These are phyloP conservation scores for Hypoxylon sp. DNA, from an alignment of 2,329 filamentous ascomycete genomes.

Conservation along the genomic window DNA sequence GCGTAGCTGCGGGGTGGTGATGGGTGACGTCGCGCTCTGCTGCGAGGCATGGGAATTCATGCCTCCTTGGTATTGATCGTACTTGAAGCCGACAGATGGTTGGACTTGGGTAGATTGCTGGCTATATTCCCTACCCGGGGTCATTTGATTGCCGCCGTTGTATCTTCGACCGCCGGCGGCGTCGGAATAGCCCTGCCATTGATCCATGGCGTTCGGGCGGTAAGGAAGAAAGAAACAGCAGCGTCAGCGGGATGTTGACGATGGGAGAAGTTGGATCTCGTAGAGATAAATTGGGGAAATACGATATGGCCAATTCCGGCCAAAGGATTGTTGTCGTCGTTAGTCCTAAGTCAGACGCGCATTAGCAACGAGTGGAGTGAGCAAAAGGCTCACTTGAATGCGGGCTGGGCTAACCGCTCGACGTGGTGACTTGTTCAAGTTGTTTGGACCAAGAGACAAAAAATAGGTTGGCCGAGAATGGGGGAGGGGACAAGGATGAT, in stretches of 20 bases:
- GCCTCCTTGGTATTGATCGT: slow-evolving; percentile 75
- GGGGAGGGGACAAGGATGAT: slow-evolving; percentile 43
- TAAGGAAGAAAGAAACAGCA: slow-evolving; percentile 22
- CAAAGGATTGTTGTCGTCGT: slow-evolving; percentile 43
- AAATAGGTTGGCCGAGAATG: slow-evolving; percentile 43
- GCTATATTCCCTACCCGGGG: slow-evolving; percentile 53
- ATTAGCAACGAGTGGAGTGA: slow-evolving; percentile 41
- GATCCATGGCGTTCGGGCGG: slow-evolving; percentile 64
- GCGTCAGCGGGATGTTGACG: slow-evolving; percentile 25
- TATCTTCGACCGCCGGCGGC: slow-evolving; percentile 75
- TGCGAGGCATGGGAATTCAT: slow-evolving; percentile 56
- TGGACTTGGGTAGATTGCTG: slow-evolving; percentile 55
- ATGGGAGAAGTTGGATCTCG: slow-evolving; percentile 18
- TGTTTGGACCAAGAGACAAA: slow-evolving; percentile 35
- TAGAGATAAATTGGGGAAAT: slow-evolving; percentile 37
- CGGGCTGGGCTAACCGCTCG: slow-evolving; percentile 44
- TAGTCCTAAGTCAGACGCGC: slow-evolving; percentile 43
- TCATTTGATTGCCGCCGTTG: slow-evolving; percentile 55
- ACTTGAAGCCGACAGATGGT: slow-evolving; percentile 74
- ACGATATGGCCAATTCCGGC: slow-evolving; percentile 41
- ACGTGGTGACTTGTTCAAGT: slow-evolving; percentile 40
- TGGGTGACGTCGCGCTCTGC: slow-evolving; percentile 58
- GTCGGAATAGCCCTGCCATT: slow-evolving; percentile 80
- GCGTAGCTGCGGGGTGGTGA: slow-evolving; percentile 71
- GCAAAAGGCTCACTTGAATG: slow-evolving; percentile 41